phyloP scores from a whole-genome alignment of 2,329 filamentous ascomycete genomes.

The Apiospora malaysiana region DNA sequence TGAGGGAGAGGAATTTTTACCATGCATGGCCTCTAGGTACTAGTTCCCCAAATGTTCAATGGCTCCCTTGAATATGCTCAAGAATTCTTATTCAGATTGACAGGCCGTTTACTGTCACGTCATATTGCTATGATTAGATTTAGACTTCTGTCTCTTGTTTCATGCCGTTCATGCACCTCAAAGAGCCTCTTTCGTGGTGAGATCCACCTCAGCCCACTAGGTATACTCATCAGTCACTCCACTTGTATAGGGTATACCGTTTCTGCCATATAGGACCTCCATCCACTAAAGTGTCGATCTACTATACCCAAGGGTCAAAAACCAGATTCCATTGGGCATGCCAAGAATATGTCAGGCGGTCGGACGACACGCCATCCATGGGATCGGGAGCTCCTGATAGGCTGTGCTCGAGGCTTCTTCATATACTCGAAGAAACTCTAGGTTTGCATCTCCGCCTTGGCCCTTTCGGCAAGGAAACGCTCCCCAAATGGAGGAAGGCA shows the following conservation, averaged over 20 bases:
- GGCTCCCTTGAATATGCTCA: not conserved
- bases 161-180: not conserved
- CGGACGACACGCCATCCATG: not conserved
- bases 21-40: not conserved
- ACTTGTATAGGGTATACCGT: not conserved
- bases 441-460: not conserved
- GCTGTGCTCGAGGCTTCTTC: not conserved
- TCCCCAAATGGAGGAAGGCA: not conserved
- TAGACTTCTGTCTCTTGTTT: not conserved
- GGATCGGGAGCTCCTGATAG: not conserved
- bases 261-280: not conserved
- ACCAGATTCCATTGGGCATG: not conserved
- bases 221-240: not conserved
- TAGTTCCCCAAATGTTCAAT: not conserved
- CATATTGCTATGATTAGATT: conserved; percentile 12
- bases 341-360: not conserved
- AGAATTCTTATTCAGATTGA: not conserved
- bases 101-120: not conserved
- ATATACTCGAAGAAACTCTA: conserved; percentile 10
- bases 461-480: not conserved
- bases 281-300: not conserved
- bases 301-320: not conserved
- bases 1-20: not conserved
- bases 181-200: not conserved
- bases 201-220: not conserved